These are phyloP conservation scores for Casuarina equisetifolia DNA, from an alignment of 306 rosid genomes.

Conservation along the genomic window DNA sequence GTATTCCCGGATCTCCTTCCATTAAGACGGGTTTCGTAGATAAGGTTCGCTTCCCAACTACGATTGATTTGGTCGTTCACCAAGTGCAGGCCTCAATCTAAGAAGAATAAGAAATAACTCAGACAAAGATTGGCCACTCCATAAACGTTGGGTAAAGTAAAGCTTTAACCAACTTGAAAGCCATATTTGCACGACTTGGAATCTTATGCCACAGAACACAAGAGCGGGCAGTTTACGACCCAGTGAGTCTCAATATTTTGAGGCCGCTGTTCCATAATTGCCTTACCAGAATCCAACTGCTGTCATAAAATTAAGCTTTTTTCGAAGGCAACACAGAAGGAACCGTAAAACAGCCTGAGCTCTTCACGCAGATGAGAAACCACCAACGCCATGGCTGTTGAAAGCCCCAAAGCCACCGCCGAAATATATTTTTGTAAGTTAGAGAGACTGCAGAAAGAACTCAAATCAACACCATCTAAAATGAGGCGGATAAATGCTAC, in stretches of 20 bases:
- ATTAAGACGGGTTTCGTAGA: no score
- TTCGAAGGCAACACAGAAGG: no score
- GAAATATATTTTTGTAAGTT: neutral
- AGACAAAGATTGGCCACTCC: neutral
- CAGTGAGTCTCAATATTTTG: neutral
- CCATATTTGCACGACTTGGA: neutral
- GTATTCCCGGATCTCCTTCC: no score
- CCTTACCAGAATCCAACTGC: neutral
- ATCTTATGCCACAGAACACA: neutral
- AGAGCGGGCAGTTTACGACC: neutral
- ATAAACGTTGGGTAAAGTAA: no score
- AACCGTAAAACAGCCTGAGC: no score
- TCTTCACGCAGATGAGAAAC: conserved; percentile 43
- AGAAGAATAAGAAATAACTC: no score
- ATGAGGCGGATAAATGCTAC: neutral
- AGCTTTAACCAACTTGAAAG: neutral
- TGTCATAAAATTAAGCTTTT: neutral
- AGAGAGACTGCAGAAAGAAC: neutral
- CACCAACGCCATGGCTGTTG: conserved; percentile 60
- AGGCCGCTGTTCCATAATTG: neutral
- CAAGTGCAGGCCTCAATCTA: no score
- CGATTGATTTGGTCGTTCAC: no score
- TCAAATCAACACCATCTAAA: neutral
- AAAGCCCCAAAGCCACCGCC: conserved; percentile 80
- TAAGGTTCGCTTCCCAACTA: no score